Conservation (phyloP, 2,329 filamentous ascomycete species). For the Colletotrichum magnum region DNA sequence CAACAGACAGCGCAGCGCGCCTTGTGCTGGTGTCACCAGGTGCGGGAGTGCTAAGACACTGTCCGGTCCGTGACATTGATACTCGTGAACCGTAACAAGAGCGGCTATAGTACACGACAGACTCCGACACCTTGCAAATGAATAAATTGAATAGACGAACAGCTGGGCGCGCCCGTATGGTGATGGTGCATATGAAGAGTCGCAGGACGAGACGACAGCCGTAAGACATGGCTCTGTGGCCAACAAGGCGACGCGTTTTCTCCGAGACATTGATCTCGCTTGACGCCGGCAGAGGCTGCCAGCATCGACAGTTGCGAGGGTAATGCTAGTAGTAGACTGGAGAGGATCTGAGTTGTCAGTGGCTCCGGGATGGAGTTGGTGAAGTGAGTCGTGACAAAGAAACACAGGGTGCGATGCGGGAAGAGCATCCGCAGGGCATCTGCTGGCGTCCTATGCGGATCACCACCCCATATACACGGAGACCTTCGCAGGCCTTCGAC, state of each 20-base stretch:
- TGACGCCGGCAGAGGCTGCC: neutral
- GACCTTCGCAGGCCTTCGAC: neutral
- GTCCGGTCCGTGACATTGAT: neutral
- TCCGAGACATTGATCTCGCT: slow-evolving; percentile 5
- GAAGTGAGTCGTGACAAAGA: neutral
- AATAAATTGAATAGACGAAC: slow-evolving; percentile 5
- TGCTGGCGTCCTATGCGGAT: too few relatives aligned
- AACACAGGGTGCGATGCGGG: neutral
- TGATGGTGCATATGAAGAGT: neutral
- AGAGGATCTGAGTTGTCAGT: neutral
- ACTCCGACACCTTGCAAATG: slow-evolving; percentile 2
- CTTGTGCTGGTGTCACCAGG: too few relatives aligned
- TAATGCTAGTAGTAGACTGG: neutral
- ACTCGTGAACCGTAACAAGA: slow-evolving; percentile 5
- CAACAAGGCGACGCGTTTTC: neutral
- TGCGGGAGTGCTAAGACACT: neutral
- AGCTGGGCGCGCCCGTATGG: too few relatives aligned
- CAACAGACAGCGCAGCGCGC: neutral
- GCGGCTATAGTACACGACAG: neutral
- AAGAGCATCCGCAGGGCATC: too few relatives aligned
- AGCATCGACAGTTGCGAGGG: too few relatives aligned
- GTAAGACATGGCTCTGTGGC: slow-evolving; percentile 1
- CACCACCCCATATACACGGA: neutral
- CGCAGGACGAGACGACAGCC: slow-evolving; percentile 1
- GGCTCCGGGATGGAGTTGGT: neutral